A percentile compares a stretch with the other conserved stretches of the same genome.
Conservation (phyloP, 2,329 filamentous ascomycete species). For the Trichophaea hybrida region DNA sequence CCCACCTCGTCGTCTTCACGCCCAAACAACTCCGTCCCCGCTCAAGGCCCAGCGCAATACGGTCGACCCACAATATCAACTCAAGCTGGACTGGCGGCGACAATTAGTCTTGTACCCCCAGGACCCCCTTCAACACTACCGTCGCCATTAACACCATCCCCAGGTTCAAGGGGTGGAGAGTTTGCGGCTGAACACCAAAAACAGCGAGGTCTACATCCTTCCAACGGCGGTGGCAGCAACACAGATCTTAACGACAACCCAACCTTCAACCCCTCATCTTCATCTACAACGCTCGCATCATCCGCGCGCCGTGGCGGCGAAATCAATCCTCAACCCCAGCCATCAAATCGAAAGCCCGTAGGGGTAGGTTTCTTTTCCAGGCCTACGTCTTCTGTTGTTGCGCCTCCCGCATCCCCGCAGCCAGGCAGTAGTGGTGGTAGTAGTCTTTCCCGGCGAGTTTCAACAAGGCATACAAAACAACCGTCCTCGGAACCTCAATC, state of each 20-base stretch:
- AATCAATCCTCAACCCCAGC: background rate
- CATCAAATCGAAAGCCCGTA: background rate
- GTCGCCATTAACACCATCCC: background rate
- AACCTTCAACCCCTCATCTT: constrained; percentile 8
- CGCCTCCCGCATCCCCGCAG: background rate
- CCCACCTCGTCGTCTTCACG: background rate
- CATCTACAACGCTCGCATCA: background rate
- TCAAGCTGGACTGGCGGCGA: background rate
- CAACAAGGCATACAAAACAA: background rate
- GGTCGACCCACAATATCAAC: background rate
- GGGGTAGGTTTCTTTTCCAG: background rate
- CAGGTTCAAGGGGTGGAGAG: background rate
- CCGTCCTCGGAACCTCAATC: background rate
- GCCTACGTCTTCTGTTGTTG: background rate
- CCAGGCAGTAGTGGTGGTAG: background rate
- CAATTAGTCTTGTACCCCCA: background rate
- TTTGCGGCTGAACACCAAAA: constrained; percentile 4
- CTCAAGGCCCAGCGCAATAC: background rate
- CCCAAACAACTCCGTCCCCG: constrained; percentile 3
- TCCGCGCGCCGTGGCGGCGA: background rate
- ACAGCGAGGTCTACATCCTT: constrained; percentile 2
- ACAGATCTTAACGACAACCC: constrained; percentile 15
- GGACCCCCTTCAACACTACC: background rate
- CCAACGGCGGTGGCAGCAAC: constrained; percentile 16
- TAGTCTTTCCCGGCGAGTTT: background rate